phyloP scores from a whole-genome alignment of 169 alveolate genomes.

The Perkinsus olseni region DNA sequence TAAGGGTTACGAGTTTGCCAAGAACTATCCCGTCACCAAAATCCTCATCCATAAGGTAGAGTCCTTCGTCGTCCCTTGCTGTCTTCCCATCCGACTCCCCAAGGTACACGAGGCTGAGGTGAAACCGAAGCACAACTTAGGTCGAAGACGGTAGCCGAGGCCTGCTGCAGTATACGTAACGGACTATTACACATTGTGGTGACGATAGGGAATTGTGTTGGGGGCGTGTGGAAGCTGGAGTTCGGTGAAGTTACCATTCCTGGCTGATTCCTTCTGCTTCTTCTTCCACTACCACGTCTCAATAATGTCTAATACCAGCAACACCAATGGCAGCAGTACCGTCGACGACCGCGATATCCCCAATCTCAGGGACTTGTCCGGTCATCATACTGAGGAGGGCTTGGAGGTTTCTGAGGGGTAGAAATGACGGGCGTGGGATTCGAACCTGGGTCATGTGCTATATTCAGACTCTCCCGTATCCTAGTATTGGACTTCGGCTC shows the following conservation, averaged over 20 bases:
- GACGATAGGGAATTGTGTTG: neutral
- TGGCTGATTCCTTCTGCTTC: neutral
- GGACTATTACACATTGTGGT: neutral
- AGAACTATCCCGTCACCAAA: neutral
- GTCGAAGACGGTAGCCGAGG: neutral
- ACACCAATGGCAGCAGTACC: neutral
- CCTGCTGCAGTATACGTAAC: neutral
- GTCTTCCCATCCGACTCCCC: neutral
- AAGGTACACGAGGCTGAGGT: neutral
- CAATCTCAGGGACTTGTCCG: neutral
- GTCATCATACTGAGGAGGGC: neutral
- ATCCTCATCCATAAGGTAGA: neutral
- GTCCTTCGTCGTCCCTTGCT: neutral
- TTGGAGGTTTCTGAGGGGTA: neutral
- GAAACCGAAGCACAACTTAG: neutral
- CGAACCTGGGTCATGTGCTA: neutral
- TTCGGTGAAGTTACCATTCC: neutral
- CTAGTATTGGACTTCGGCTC: constrained; percentile 46
- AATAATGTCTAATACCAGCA: neutral
- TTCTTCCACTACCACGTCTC: neutral
- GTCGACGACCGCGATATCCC: neutral
- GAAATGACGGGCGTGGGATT: neutral
- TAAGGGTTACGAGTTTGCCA: constrained; percentile 39
- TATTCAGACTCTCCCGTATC: neutral
- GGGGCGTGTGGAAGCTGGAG: neutral